phyloP scores from a whole-genome alignment of 140 eudicot species.

The Anethum foeniculum region DNA sequence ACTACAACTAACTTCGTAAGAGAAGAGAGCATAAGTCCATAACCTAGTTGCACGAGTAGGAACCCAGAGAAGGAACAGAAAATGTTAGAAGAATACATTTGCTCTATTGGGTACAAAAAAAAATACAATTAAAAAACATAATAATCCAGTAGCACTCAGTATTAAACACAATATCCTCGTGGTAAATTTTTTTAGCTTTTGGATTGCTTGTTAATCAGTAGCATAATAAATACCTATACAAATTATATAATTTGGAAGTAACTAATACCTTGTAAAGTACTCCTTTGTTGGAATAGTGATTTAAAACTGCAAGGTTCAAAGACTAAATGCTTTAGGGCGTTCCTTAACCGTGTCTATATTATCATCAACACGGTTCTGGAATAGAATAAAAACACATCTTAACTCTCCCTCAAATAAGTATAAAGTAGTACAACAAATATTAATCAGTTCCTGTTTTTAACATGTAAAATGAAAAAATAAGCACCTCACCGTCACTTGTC shows the following conservation, averaged over 20 bases:
- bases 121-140: neutral
- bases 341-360: slow-evolving; percentile 75
- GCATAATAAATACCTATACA: neutral
- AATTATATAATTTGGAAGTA: neutral
- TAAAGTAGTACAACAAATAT: neutral
- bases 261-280: slow-evolving; percentile 64
- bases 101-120: no score
- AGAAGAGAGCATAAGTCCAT: neutral
- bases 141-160: neutral
- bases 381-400: slow-evolving; percentile 10
- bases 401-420: neutral
- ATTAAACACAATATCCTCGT: neutral
- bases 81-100: no score
- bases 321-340: slow-evolving; percentile 66
- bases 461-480: neutral
- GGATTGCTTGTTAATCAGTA: neutral
- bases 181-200: neutral
- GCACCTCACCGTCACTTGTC: slow-evolving; percentile 87
- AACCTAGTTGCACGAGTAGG: no score
- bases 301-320: slow-evolving; percentile 70
- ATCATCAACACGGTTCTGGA: slow-evolving; percentile 87
- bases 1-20: neutral
- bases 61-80: no score
- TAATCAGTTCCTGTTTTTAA: neutral
- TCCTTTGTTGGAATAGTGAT: slow-evolving; percentile 65